These are phyloP conservation scores for Pseudopyrenochaeta lycopersici DNA, from an alignment of 2,329 filamentous ascomycete species.

Conservation along the genomic window DNA sequence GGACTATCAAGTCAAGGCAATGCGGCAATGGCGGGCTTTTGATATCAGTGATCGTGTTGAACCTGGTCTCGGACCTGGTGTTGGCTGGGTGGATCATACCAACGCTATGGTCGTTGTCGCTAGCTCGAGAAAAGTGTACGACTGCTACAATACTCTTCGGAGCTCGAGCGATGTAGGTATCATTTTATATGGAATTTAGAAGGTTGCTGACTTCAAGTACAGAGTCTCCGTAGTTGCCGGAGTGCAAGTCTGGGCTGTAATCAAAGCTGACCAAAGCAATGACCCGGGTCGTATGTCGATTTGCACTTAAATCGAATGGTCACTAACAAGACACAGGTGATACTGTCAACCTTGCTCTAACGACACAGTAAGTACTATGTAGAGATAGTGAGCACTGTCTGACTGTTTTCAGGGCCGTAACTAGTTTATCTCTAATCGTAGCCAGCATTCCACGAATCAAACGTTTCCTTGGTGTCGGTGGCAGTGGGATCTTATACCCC, in stretches of 20 bases:
- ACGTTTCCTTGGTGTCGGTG: conserved; percentile 20
- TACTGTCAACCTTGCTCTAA: conserved; percentile 16
- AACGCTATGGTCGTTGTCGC: conserved; percentile 25
- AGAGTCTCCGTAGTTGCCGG: conserved; percentile 23
- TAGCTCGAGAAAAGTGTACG: conserved; percentile 15
- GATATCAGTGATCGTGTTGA: conserved; percentile 26
- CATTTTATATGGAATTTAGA: background rate
- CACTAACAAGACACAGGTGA: conserved; percentile 19
- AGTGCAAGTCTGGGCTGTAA: conserved; percentile 23
- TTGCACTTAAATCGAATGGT: background rate
- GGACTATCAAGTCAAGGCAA: conserved; percentile 7
- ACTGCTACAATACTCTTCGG: conserved; percentile 24
- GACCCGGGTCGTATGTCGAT: conserved; percentile 18
- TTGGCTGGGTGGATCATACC: conserved; percentile 37
- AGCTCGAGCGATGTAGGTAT: conserved; percentile 19
- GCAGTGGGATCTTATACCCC: conserved; percentile 21
- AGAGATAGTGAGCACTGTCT: background rate
- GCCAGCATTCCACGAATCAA: conserved; percentile 28
- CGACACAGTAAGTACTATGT: conserved; percentile 20
- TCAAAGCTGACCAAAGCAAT: conserved; percentile 6
- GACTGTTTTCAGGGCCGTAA: conserved; percentile 16
- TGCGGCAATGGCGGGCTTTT: conserved; percentile 22
- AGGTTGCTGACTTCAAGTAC: background rate
- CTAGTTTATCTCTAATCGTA: conserved; percentile 27
- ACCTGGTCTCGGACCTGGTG: conserved; percentile 32